Percentiles rank a stretch among this genome's conserved stretches.
Conservation (phyloP, 345 rosid species). For the Eucalyptus caleyi region DNA sequence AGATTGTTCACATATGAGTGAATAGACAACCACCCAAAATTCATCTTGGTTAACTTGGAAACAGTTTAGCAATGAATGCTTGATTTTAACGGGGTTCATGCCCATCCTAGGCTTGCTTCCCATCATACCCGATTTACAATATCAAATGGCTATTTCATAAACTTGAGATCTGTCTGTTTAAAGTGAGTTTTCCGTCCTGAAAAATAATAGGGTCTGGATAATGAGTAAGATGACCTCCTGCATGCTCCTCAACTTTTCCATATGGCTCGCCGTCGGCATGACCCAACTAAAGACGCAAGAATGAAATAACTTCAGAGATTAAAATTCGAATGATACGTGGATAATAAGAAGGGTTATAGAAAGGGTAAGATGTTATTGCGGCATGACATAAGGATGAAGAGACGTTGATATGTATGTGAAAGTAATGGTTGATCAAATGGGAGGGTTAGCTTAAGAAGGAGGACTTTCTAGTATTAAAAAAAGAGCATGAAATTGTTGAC, state of each 20-base stretch:
- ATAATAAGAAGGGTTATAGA: neutral
- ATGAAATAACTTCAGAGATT: neutral
- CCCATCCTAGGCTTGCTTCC: neutral
- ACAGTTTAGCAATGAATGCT: too few relatives aligned
- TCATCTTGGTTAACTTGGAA: neutral
- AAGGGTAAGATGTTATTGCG: neutral
- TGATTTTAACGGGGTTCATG: neutral
- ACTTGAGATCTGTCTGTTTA: neutral
- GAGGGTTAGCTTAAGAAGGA: slow-evolving; percentile 9
- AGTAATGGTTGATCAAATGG: neutral
- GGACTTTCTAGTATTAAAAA: neutral
- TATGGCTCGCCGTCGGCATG: neutral
- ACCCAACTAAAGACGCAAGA: neutral
- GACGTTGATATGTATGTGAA: neutral
- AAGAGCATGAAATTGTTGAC: slow-evolving; percentile 17
- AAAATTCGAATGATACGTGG: neutral
- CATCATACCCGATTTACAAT: neutral
- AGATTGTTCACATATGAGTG: neutral
- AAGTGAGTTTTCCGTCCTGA: neutral
- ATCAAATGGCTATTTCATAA: neutral
- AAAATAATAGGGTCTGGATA: neutral
- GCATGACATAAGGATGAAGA: neutral
- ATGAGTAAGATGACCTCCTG: neutral
- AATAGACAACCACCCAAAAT: neutral
- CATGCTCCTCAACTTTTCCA: neutral